Conservation (phyloP, 257 asterid genomes). For the Nicotiana otophora region DNA sequence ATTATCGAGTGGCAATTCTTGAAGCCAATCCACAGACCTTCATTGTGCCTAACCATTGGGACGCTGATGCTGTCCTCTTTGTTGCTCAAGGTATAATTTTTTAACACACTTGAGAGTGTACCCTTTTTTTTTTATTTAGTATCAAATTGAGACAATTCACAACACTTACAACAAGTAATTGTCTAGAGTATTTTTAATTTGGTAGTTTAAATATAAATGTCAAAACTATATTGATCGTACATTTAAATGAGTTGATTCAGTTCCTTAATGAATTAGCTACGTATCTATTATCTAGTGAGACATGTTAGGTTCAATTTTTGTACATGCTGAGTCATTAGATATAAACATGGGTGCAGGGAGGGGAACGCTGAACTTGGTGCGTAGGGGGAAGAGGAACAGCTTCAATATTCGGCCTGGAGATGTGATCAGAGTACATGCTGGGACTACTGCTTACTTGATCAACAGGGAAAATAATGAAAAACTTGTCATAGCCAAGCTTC, state of each 20-base stretch:
- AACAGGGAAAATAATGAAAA: conserved; percentile 41
- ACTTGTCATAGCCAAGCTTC: conserved; percentile 37
- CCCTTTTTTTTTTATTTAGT: too few species aligned
- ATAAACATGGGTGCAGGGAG: conserved; percentile 28
- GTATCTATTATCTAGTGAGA: neutral
- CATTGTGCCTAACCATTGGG: conserved; percentile 53
- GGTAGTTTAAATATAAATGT: neutral
- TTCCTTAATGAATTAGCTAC: too few species aligned
- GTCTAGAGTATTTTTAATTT: too few species aligned
- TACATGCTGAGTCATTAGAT: neutral
- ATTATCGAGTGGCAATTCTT: conserved; percentile 39
- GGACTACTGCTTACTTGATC: conserved; percentile 48
- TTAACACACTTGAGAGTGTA: too few species aligned
- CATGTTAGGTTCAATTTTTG: neutral
- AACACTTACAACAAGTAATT: too few species aligned
- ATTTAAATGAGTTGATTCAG: too few species aligned
- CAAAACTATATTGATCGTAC: too few species aligned
- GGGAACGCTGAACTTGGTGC: conserved; percentile 41
- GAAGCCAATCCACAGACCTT: conserved; percentile 72
- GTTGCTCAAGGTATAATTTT: conserved; percentile 45
- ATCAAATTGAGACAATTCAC: too few species aligned
- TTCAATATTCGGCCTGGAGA: conserved; percentile 51
- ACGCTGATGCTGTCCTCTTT: conserved; percentile 46
- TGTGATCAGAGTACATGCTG: conserved; percentile 40
- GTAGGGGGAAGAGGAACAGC: conserved; percentile 43